phyloP scores from a whole-genome alignment of 306 rosid genomes.

The Vigna unguiculata region DNA sequence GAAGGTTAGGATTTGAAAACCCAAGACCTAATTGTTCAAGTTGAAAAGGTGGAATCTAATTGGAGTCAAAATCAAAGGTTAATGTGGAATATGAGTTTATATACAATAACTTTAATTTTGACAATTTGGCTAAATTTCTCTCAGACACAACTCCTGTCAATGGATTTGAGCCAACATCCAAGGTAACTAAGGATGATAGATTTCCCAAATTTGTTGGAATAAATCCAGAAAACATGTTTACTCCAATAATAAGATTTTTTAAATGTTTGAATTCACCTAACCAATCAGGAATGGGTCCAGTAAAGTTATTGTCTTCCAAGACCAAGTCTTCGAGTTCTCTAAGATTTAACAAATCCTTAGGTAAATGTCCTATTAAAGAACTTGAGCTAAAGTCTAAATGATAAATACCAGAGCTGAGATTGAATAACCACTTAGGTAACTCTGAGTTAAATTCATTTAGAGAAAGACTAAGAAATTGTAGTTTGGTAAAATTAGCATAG shows the following conservation, averaged over 20 bases:
- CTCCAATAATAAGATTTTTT: neutral
- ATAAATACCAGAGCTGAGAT: neutral
- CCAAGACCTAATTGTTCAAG: neutral
- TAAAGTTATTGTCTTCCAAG: neutral
- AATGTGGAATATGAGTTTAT: neutral
- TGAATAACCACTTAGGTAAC: neutral
- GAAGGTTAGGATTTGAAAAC: neutral
- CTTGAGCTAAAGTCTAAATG: neutral
- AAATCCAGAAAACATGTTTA: neutral
- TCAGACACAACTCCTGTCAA: neutral
- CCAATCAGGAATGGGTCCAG: neutral
- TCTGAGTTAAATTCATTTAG: neutral
- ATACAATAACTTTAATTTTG: neutral
- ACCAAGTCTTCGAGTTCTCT: neutral
- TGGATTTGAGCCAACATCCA: neutral
- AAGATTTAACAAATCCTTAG: neutral
- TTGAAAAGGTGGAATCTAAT: neutral
- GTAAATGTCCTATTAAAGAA: neutral
- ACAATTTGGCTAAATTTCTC: neutral
- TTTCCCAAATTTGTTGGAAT: constrained; percentile 22
- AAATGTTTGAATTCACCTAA: neutral
- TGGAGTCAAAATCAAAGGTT: neutral
- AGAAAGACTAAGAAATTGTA: neutral
- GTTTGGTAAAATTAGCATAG: neutral
- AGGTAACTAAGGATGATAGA: neutral